Percentiles rank a stretch among this genome's conserved stretches.
Conservation (phyloP, 129 eudicot genomes). For the Rutidosis leptorrhynchoides region DNA sequence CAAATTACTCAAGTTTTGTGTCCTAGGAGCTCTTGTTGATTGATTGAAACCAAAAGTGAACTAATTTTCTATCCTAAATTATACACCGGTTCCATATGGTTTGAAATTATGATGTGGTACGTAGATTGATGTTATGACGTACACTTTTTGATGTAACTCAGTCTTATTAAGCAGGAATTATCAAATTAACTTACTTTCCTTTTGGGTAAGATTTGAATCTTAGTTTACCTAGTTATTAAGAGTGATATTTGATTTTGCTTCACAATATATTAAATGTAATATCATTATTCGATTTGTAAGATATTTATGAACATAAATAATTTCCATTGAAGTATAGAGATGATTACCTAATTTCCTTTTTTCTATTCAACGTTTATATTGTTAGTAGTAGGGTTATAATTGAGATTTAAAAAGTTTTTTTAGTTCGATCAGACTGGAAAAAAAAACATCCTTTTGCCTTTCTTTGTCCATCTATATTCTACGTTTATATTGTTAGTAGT, state of each 20-base stretch:
- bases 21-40: constrained; percentile 1
- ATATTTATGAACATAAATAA: background rate
- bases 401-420: background rate
- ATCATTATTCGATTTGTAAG: too few species aligned
- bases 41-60: constrained; percentile 4
- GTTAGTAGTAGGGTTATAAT: constrained; percentile 2
- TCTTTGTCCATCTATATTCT: too few species aligned
- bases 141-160: constrained; percentile 10
- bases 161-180: background rate
- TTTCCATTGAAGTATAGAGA: background rate
- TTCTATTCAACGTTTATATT: background rate
- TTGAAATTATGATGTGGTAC: background rate
- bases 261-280: too few species aligned
- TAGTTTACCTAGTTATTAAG: background rate
- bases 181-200: background rate
- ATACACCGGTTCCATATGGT: constrained; percentile 4
- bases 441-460: background rate
- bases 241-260: background rate
- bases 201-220: constrained; percentile 1
- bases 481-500: too few species aligned
- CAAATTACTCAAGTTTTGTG: background rate
- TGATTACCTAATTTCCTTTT: background rate
- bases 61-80: background rate
- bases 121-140: constrained; percentile 10
- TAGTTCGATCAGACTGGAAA: constrained; percentile 12